Evolutionary conservation across 805 yeast species (phyloP), one percentile per base, ranked within the genome.

Genomic region (Metschnikowia drakensbergensis): DNA sequence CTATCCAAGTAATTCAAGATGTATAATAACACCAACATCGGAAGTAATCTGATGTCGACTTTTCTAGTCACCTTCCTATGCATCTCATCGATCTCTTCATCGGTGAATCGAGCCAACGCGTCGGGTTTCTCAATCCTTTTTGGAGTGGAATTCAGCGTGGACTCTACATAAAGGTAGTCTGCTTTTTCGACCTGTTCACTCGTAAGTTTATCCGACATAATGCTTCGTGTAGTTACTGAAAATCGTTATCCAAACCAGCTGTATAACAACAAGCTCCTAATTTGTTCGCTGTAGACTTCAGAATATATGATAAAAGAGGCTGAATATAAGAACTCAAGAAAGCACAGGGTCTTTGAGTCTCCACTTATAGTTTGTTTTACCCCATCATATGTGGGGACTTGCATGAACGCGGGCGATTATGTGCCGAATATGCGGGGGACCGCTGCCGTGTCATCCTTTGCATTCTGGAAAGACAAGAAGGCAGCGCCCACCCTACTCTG

Each of bases 1-100:
- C 83, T 58, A 59, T 79, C 83, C 44, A 79, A 63, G 54, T 72
- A 77, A 54, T 79, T 79, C 51, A 80, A 67, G 51, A 79, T 74
- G 57, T 78, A 79, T 54, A 79, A 73, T 53, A 69, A 64, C 48
- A 77, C 72, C 30, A 78, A 55, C 75, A 74, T 71, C 17, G 83
- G 82, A 49, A 79, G 61, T 46, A 79, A 66, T 50, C 82, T 62
- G 6, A 72, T 28, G 55, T 81, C 85, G 37, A 78, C 63, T 53
- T 76, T 79, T 40, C 76, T 57, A 32, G 71, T 71, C 11, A 79
- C 69, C 49, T 66, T 73, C 45, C 56, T 64, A 52, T 77, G 79
- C 41, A 79, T 57, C 4, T 50, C 58, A 25, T 62, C 69, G 9
- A 80, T 66, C 52, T 80, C 83, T 37, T 69, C 80, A 26, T 63